Evolutionary conservation across 2,329 filamentous ascomycete species (phyloP), one percentile per base, ranked within the genome.

Genomic region (Trichoderma sp.): DNA sequence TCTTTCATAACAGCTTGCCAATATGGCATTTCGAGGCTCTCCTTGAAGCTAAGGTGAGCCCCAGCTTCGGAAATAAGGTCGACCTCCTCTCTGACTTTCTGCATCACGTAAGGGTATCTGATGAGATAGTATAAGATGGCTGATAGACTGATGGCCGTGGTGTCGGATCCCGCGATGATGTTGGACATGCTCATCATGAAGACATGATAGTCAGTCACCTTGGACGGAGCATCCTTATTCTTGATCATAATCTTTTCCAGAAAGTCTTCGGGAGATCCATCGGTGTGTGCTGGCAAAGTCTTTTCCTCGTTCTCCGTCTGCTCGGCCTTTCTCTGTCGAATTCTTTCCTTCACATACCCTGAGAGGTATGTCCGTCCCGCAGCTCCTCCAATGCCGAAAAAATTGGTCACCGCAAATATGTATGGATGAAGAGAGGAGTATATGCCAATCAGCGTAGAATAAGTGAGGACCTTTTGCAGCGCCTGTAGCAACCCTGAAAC

Each of bases 1-100:
- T 85, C 83, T 64, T 84, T 83, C 55, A 85, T 80, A 5, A 81
- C 78, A 0, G 82, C 82, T 66, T 85, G 81, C n/a, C 85, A 74
- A 67, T 85, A 86, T 0, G 80, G 81, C 69, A 85, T 71, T 43
- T 73, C 72, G 3, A 79, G 77, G 1, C 73, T 76, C 63, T 82
- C 76, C 21, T 78, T 78, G 69, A 80, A 82, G 0, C 74, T 71
- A 64, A 74, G 61, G 34, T 68, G 48, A 6, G n/a, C 3, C 6
- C 44, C 55, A 14, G 4, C n/a, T 1, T 19, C n/a, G n/a, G 21
- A 44, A 34, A 66, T 65, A 1, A 52, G 55, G 12, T 67, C 67
- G 2, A 75, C 54, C 43, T 76, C 74, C 0, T 68, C 63, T n/a
- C 64, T 64, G 6, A 76, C 60, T 50, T 54, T 72, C 4, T 26